Percentiles rank a stretch among this genome's conserved stretches.
phyloP scores from a whole-genome alignment of 768 basidiomycete genomes.

The Panaeolus papilionaceus region DNA sequence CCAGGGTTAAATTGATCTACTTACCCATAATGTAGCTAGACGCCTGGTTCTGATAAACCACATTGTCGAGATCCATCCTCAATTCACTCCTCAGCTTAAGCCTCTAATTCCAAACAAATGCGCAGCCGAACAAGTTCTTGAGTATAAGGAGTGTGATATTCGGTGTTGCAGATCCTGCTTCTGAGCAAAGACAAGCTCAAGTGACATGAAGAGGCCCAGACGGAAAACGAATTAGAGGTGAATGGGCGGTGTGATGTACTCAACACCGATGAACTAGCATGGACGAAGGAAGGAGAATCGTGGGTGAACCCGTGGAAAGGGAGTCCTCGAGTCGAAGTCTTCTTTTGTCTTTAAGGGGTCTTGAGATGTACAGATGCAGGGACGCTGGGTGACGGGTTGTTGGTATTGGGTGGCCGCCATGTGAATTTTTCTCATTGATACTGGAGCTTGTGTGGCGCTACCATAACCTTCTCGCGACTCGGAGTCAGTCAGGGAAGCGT shows the following conservation, averaged over 20 bases:
- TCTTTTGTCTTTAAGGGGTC: background rate
- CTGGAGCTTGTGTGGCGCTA: conserved; percentile 4
- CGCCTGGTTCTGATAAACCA: conserved; percentile 4
- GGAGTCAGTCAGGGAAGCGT: background rate
- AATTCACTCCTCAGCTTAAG: background rate
- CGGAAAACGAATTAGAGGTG: background rate
- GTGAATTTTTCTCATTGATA: background rate
- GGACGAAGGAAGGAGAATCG: background rate
- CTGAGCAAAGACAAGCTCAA: background rate
- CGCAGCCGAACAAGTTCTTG: background rate
- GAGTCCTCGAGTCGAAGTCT: background rate
- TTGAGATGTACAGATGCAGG: background rate
- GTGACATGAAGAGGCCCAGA: conserved; percentile 2
- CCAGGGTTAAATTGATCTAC: background rate
- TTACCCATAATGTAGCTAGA: conserved; percentile 6
- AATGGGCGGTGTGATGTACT: background rate
- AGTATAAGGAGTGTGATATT: background rate
- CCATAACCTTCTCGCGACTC: background rate
- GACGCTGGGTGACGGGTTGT: background rate
- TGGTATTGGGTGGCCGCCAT: background rate
- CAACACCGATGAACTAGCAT: background rate
- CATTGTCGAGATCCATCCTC: background rate
- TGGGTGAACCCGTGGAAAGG: background rate
- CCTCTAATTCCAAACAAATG: background rate
- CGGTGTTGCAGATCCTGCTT: background rate